These are phyloP conservation scores for Ceratonia siliqua DNA, from an alignment of 306 rosid genomes.

Conservation along the genomic window DNA sequence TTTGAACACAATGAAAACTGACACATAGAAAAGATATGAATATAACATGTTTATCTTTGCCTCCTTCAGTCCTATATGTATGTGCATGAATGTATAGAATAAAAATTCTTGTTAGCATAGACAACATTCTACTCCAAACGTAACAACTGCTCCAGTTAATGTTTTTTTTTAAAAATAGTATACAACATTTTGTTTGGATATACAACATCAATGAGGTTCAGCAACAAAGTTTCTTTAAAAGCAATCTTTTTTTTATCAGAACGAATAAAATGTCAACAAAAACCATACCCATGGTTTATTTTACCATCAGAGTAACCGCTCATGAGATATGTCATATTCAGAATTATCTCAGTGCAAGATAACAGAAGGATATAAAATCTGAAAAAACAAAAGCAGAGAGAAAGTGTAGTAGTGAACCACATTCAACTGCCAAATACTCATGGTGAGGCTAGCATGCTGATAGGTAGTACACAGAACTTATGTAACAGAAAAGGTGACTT, in stretches of 20 bases:
- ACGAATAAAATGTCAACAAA: background rate
- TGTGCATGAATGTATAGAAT: too few species aligned
- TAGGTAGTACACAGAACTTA: background rate
- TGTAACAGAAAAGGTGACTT: background rate
- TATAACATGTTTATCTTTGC: too few species aligned
- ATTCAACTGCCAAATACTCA: background rate
- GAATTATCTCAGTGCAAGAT: background rate
- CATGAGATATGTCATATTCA: background rate
- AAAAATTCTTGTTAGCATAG: too few species aligned
- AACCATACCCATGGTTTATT: background rate
- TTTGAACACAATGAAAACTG: too few species aligned
- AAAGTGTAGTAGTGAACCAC: background rate
- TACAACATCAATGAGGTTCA: too few species aligned
- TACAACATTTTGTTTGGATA: too few species aligned
- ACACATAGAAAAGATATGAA: too few species aligned
- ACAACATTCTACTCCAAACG: too few species aligned
- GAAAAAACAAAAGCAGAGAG: background rate
- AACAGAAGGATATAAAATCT: background rate
- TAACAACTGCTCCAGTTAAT: too few species aligned
- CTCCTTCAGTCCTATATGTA: too few species aligned
- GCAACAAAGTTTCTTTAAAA: background rate
- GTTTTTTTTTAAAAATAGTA: too few species aligned
- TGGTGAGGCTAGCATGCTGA: background rate
- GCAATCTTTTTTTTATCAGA: background rate
- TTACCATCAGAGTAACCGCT: background rate